Base-by-base conservation (phyloP, 208 protist genomes). In the Leishmania arabica region DNA sequence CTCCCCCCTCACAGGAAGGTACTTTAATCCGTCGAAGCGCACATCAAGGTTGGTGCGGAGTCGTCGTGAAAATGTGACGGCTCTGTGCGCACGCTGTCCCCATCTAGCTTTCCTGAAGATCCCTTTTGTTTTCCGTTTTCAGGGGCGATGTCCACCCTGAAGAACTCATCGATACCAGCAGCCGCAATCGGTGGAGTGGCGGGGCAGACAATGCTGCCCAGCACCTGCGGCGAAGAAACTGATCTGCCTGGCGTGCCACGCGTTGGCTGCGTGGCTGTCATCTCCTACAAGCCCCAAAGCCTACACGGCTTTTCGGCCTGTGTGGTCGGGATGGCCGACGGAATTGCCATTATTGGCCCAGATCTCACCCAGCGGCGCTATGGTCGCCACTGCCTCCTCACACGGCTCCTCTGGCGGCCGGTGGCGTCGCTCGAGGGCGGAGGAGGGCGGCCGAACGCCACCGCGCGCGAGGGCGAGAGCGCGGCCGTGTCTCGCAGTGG, bases 201-300 rank as follows among this genome's bases (percentile, higher is more conserved):
- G 11, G 70, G 9, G 24, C 72, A 34, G 17, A 68, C 56, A 19
- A n/a, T 77, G 69, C 62, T 94, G 51, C 90, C 93, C 21, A 82
- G 75, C 45, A 88, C 90, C 15, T 95, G 91, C 68, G 93, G 91
- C 37, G 92, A 97, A 82, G 89, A 88, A 49, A 93, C 80, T n/a
- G 89, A 84, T 17, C 81, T 97, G 19, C 89, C 93, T 5, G 93
- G 93, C 53, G 85, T 90, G 21, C 89, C 93, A 2, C 82, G 81
- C 27, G 86, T 95, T 4, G 91, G 91, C 34, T 97, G 93, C 77
- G 91, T 93, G 4, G 82, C 90, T 8, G 78, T 88, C n/a, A 79
- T 97, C 27, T 65, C 83, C 40, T 91, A 86, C 82, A 11, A 64
- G 24, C 83, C 84, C 13, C 45, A 73, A 58, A 62, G 21, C 8